A percentile compares a stretch with the other conserved stretches of the same genome.
Conservation (phyloP, 2,329 filamentous ascomycete genomes). For the Botryotinia narcissicola region DNA sequence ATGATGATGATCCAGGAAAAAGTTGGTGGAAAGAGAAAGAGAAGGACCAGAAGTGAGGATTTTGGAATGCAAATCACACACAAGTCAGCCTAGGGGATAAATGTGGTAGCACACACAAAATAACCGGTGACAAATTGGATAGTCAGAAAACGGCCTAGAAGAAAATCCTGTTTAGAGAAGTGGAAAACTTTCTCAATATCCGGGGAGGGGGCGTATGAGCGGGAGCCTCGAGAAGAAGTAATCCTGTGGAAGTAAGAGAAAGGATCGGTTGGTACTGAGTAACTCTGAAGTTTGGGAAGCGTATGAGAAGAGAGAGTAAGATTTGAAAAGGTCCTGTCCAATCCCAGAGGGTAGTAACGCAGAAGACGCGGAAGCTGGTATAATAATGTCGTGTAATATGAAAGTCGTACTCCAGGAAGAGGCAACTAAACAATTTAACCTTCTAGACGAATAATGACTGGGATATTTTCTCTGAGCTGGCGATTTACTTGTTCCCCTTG, state of each 20-base stretch:
- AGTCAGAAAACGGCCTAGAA: conserved; percentile 24
- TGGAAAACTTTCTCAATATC: conserved; percentile 15
- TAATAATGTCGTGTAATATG: conserved; percentile 18
- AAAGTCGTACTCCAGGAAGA: background rate
- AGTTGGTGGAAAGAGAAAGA: conserved; percentile 37
- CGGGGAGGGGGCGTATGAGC: conserved; percentile 15
- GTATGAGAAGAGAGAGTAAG: background rate
- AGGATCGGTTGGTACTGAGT: conserved; percentile 23
- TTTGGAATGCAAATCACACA: conserved; percentile 36
- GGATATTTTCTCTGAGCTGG: conserved; percentile 24
- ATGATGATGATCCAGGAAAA: conserved; percentile 29
- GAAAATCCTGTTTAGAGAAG: conserved; percentile 14
- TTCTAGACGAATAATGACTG: conserved; percentile 25
- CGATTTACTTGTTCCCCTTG: background rate
- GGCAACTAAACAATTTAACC: conserved; percentile 28
- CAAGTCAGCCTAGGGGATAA: conserved; percentile 36
- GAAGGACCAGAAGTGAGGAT: conserved; percentile 34
- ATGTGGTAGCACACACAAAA: conserved; percentile 34
- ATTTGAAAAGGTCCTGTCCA: conserved; percentile 13
- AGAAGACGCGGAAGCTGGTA: conserved; percentile 9
- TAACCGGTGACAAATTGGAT: conserved; percentile 23
- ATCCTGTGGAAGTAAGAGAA: conserved; percentile 16
- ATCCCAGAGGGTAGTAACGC: conserved; percentile 30
- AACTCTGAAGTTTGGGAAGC: background rate
- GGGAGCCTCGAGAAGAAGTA: conserved; percentile 35